These are phyloP conservation scores for Chalaropsis thielavioides DNA, from an alignment of 2,329 filamentous ascomycete genomes.

Conservation along the genomic window DNA sequence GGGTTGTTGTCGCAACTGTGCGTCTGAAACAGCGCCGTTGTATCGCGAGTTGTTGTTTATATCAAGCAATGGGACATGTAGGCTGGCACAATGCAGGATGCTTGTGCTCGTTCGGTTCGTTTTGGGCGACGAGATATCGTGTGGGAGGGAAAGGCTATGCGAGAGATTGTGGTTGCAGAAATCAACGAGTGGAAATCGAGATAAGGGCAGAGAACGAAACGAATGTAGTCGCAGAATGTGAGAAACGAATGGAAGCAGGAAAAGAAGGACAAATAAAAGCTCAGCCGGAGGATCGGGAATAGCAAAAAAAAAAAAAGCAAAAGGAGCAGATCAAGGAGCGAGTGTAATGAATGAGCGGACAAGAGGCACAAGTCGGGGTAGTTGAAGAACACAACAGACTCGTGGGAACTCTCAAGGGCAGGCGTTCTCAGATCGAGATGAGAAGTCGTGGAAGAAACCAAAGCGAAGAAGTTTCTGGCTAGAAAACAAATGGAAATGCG, in stretches of 20 bases:
- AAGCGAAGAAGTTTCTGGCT: not conserved
- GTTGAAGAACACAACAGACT: not conserved
- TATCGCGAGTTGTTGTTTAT: not conserved
- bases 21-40: slow-evolving; percentile 2
- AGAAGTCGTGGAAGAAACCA: not conserved
- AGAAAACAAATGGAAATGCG: slow-evolving; percentile 4
- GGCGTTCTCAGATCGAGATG: not conserved
- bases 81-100: slow-evolving; percentile 1
- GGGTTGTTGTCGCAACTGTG: not conserved
- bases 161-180: not conserved
- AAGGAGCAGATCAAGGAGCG: not conserved
- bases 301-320: not conserved
- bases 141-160: not conserved
- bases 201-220: not conserved
- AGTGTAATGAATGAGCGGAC: not conserved
- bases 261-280: not conserved
- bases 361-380: not conserved
- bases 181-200: not conserved
- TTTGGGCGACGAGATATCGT: not conserved
- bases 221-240: not conserved
- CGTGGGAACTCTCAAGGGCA: not conserved
- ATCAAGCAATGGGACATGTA: not conserved
- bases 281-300: not conserved
- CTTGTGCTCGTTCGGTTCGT: not conserved
- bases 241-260: not conserved